phyloP scores from a whole-genome alignment of 2,329 filamentous ascomycete genomes.

The Tolypocladium album region DNA sequence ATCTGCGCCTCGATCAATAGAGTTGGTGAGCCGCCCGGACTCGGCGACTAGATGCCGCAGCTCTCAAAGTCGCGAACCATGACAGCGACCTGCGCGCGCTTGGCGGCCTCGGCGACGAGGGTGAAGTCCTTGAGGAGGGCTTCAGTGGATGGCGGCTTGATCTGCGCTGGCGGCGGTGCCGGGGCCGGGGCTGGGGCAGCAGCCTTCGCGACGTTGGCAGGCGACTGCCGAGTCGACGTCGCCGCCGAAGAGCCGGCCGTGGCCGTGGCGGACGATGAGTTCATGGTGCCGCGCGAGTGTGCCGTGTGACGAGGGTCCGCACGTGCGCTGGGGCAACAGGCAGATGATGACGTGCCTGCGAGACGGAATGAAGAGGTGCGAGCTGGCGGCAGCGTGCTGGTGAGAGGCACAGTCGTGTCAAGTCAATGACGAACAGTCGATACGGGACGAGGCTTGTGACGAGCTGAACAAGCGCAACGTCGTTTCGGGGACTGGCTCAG shows the following conservation, averaged over 20 bases:
- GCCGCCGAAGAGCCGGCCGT: conserved; percentile 1
- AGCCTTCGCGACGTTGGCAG: conserved; percentile 14
- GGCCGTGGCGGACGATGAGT: conserved; percentile 14
- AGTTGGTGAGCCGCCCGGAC: too few relatives aligned
- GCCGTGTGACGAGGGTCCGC: neutral
- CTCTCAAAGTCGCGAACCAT: conserved; percentile 79
- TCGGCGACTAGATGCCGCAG: conserved; percentile 41
- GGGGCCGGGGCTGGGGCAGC: conserved; percentile 12
- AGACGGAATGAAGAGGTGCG: neutral
- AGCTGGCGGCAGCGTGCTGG: neutral
- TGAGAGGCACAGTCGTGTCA: neutral
- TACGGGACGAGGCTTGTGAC: neutral
- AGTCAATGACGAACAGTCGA: neutral
- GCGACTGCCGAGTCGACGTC: conserved; percentile 19
- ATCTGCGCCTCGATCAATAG: neutral
- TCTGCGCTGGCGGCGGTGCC: conserved; percentile 16
- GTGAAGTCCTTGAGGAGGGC: conserved; percentile 70
- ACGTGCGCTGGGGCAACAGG: too few relatives aligned
- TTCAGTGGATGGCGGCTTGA: conserved; percentile 33
- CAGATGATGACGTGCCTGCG: neutral
- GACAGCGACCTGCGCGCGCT: conserved; percentile 82
- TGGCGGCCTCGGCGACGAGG: conserved; percentile 84
- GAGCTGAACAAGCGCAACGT: neutral
- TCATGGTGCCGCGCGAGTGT: conserved; percentile 11
- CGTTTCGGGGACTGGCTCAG: neutral